Evolutionary conservation across 805 yeast genomes (phyloP), one percentile per base, ranked within the genome.

Genomic region (Kluyveromyces lactis): DNA sequence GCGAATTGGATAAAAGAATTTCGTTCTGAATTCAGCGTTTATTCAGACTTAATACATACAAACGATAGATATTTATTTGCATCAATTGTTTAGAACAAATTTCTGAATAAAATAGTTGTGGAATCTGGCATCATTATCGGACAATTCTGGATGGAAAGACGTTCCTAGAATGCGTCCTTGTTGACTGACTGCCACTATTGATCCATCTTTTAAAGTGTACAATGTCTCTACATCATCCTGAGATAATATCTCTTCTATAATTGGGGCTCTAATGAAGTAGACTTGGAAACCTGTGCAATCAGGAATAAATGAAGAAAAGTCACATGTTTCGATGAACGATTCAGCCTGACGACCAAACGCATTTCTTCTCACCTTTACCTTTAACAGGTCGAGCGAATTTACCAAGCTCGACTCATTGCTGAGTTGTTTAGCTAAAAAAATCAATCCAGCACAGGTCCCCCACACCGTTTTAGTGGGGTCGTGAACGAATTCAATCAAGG

Each of bases 401-500:
- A 82, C 81, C 17, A 72, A 69, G 1, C 65, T 67, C 35, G 69
- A 68, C 16, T 77, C 80, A 50, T 75, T 71, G 12, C 68, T 62
- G 27, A 79, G 64, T 34, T 68, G 66, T 40, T 70, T 65, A 6
- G 87, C 71, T 18, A 84, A 63, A 46, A 82, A 68, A 38, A 84
- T 83, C 48, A 84, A 63, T 2, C 94, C 94, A 2, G 94, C 94
- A 59, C 94, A 84, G 1, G 94, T 84, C 0, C 94, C 94, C 94
- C 94, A 84, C 10, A 77, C 71, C 1, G 84, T 78, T 44, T 71
- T 73, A 16, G 63, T 61, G 6, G 69, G 62, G 35, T 69, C 66
- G 18, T 47, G 53, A 15, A 78, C 74, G 55, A 72, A 76, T 10
- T 63, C 53, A 30, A 67, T 58, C 40, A 83, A 61, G 2, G 82